These are phyloP conservation scores for Aspergillus pseudonomiae DNA, from an alignment of 2,329 filamentous ascomycete genomes.

Conservation along the genomic window DNA sequence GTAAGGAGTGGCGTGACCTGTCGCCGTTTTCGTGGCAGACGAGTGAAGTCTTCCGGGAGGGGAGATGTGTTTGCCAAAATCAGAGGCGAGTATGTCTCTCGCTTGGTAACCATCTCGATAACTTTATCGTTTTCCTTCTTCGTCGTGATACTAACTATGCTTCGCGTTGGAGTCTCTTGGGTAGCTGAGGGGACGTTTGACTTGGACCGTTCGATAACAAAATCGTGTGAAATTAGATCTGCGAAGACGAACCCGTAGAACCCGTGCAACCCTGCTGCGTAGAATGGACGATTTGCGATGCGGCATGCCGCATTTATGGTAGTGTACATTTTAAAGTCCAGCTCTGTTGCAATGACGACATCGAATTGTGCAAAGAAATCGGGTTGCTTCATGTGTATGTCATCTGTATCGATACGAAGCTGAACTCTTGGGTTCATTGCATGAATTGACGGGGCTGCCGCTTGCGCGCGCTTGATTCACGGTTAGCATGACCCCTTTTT, in stretches of 20 bases:
- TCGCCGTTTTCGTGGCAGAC: constrained; percentile 67
- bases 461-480: constrained; percentile 68
- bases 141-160: constrained; percentile 70
- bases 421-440: constrained; percentile 88
- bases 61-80: constrained; percentile 79
- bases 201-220: constrained; percentile 80
- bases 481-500: constrained; percentile 11
- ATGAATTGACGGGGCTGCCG: constrained; percentile 74
- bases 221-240: constrained; percentile 88
- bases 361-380: constrained; percentile 80
- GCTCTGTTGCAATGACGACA: constrained; percentile 86
- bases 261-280: constrained; percentile 83
- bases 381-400: constrained; percentile 68
- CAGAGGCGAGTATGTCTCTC: constrained; percentile 86
- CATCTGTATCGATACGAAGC: constrained; percentile 69
- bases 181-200: constrained; percentile 70
- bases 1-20: constrained; percentile 83
- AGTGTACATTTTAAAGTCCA: constrained; percentile 73
- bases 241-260: constrained; percentile 95
- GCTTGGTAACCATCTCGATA: constrained; percentile 86
- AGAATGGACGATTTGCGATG: constrained; percentile 77
- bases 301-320: constrained; percentile 86
- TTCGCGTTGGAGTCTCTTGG: constrained; percentile 76
- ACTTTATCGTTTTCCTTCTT: constrained; percentile 71
- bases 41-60: constrained; percentile 71